Percentiles rank a stretch among this genome's conserved stretches.
phyloP scores from a whole-genome alignment of 495 filamentous ascomycete genomes.

The Talaromyces proteolyticus region DNA sequence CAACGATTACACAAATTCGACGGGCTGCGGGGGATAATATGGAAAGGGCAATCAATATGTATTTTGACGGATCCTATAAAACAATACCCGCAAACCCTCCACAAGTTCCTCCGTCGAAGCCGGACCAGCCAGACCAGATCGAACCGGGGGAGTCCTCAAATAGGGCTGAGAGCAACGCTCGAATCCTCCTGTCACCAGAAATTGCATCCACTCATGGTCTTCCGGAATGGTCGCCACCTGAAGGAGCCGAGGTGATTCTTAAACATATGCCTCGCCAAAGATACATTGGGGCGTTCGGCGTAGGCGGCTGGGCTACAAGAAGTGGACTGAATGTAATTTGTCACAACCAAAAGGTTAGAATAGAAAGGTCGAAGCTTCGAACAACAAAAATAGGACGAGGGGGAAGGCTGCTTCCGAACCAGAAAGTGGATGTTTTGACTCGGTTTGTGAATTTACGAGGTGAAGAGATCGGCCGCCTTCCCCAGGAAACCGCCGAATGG shows the following conservation, averaged over 20 bases:
- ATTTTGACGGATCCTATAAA: conserved; percentile 92
- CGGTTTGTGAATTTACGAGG: conserved; percentile 79
- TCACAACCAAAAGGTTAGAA: conserved; percentile 72
- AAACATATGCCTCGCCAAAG: conserved; percentile 54
- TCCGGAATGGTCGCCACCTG: background rate
- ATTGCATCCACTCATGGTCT: background rate
- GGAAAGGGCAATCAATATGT: conserved; percentile 73
- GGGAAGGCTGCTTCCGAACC: conserved; percentile 42
- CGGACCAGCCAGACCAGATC: conserved; percentile 9
- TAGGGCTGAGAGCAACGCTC: background rate
- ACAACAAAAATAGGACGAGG: conserved; percentile 44
- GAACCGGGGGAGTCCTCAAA: background rate
- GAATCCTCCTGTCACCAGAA: background rate
- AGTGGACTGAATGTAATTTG: conserved; percentile 69
- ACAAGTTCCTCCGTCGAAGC: background rate
- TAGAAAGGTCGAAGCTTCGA: conserved; percentile 67
- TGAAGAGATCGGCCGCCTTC: conserved; percentile 82
- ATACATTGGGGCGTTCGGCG: conserved; percentile 90
- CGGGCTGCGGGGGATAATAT: conserved; percentile 56
- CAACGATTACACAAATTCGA: conserved; percentile 45
- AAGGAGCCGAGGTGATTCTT: conserved; percentile 17
- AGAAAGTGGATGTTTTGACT: conserved; percentile 80
- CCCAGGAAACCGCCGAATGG: conserved; percentile 88
- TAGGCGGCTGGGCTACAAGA: conserved; percentile 85
- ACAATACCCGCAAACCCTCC: conserved; percentile 18